These are phyloP conservation scores for Eucalyptus erythrocorys DNA, from an alignment of 345 rosid genomes.

Conservation along the genomic window DNA sequence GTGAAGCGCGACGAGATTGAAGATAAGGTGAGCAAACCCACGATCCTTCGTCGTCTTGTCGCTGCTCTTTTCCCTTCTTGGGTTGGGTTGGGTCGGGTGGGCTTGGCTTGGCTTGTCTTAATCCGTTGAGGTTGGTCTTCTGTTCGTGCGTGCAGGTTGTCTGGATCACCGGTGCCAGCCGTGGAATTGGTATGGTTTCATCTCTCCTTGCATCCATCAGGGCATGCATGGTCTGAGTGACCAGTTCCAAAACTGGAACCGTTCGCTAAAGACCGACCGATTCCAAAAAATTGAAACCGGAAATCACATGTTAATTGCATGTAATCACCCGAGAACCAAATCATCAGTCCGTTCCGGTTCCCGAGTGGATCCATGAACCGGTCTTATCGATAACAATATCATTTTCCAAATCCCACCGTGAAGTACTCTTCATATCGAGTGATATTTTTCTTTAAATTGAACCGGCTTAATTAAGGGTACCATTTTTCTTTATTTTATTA, in stretches of 20 bases:
- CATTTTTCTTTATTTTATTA: too few species aligned
- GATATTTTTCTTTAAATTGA: rapidly evolving
- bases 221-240: rapidly evolving
- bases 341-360: rapidly evolving
- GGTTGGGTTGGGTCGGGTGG: neutral
- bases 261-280: rapidly evolving
- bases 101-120: neutral
- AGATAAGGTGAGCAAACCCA: slow-evolving; percentile 41
- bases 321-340: rapidly evolving
- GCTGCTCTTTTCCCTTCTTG: neutral
- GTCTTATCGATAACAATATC: too few species aligned
- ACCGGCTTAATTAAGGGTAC: rapidly evolving
- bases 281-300: rapidly evolving
- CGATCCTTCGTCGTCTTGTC: neutral
- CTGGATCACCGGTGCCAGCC: slow-evolving; percentile 97
- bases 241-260: too few species aligned
- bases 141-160: slow-evolving; percentile 35
- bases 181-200: slow-evolving; percentile 72
- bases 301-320: rapidly evolving
- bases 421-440: too few species aligned
- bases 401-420: rapidly evolving
- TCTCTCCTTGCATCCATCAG: neutral
- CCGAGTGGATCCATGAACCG: rapidly evolving
- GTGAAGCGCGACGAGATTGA: slow-evolving; percentile 66
- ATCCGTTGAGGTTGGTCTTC: neutral